These are phyloP conservation scores for Eremothecium gossypii DNA, from an alignment of 1,139 yeast genomes.

Conservation along the genomic window DNA sequence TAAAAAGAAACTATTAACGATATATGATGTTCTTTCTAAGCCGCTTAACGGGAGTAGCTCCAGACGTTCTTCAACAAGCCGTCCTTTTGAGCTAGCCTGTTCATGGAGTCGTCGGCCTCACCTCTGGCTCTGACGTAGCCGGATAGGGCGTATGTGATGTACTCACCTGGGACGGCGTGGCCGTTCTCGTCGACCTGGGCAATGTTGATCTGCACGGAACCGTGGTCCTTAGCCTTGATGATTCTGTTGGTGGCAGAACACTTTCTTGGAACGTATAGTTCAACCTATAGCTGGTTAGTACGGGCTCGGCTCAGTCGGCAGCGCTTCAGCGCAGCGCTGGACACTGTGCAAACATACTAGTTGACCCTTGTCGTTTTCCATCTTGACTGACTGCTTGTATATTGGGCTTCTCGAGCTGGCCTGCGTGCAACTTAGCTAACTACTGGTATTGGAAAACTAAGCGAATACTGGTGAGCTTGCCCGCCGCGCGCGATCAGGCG, in stretches of 20 bases:
- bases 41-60: constrained; percentile 92
- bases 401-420: background rate
- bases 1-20: too few relatives aligned
- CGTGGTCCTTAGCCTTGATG: constrained; percentile 99
- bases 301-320: background rate
- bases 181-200: constrained; percentile 92
- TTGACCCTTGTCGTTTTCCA: constrained; percentile 99
- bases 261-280: constrained; percentile 99
- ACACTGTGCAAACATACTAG: constrained; percentile 59
- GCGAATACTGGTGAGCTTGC: too few relatives aligned
- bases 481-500: too few relatives aligned
- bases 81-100: constrained; percentile 99
- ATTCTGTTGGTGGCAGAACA: constrained; percentile 99
- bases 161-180: constrained; percentile 83
- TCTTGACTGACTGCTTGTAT: constrained; percentile 36
- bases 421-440: too few relatives aligned
- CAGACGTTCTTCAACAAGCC: constrained; percentile 98
- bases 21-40: too few relatives aligned
- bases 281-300: constrained; percentile 51
- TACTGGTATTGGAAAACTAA: too few relatives aligned
- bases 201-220: constrained; percentile 89
- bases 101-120: constrained; percentile 97
- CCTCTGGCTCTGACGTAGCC: constrained; percentile 90
- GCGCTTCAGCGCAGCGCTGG: constrained; percentile 3
- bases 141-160: constrained; percentile 92